Base-by-base conservation (phyloP, 345 rosid genomes). In the Populus alba region DNA sequence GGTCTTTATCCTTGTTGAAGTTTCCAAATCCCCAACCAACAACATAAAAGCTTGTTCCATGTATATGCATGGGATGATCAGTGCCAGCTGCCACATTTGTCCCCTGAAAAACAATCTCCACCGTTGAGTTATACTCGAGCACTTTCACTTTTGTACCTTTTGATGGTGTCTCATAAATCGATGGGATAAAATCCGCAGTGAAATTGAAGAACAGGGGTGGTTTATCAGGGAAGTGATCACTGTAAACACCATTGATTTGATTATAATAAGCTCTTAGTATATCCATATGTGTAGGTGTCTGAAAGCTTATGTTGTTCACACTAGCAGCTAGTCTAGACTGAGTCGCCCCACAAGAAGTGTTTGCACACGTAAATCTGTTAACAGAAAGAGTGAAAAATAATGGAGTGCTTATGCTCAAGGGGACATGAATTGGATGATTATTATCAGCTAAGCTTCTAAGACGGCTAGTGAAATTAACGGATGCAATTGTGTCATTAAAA, bases 231-330 rank as follows among this genome's bases (percentile, higher is more conserved):
- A 91, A 91, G 38, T 86, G 83, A 1, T 84, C 72, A 11, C 78
- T 68, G 73, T 76, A 85, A 15, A 84, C 79, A 0, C 85, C 86
- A 17, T 70, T 12, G 0, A 78, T 76, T 59, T 75, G 55, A 62
- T 43, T 87, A 71, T 88, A 93, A 57, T 89, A 87, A 55, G 84
- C 59, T 77, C 85, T 82, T 2, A 93, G 84, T 43, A 91, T 61
- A 61, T 82, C 87, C 4, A 75, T 78, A 5, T n/a, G n/a, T 2
- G 72, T 20, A 1, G 88, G 88, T 7, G 43, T 8, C 9, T 13
- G 39, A 45, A 85, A 86, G 78, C 89, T 89, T 6, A 87, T 72
- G 71, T 89, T 89, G 53, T 86, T 89, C 66, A 87, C 38, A 49
- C 91, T 86, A 3, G 92, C 86, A 3, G 85, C 66, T 1, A 86